Conservation (phyloP, 2,329 filamentous ascomycete genomes). For the Apiospora phragmitis region DNA sequence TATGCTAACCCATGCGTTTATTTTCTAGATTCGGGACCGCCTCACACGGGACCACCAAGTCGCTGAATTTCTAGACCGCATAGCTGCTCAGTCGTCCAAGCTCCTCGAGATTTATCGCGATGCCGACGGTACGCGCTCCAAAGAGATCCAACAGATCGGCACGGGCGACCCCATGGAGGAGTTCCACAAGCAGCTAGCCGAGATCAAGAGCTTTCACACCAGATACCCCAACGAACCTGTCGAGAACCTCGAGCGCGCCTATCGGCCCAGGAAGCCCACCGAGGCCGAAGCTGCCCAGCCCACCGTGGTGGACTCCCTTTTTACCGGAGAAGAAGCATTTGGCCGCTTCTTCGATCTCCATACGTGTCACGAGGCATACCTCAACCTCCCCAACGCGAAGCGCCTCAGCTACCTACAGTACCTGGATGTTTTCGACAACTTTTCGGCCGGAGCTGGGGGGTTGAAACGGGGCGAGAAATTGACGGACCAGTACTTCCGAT, state of each 20-base stretch:
- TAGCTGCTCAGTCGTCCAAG: constrained; percentile 80
- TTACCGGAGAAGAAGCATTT: constrained; percentile 92
- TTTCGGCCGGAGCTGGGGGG: constrained; percentile 70
- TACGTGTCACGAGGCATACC: constrained; percentile 78
- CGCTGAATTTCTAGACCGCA: constrained; percentile 79
- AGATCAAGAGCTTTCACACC: constrained; percentile 84
- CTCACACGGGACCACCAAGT: constrained; percentile 92
- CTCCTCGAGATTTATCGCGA: constrained; percentile 85
- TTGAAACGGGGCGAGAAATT: constrained; percentile 82
- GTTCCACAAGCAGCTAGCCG: constrained; percentile 82
- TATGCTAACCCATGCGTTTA: not conserved
- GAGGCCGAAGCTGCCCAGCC: constrained; percentile 64
- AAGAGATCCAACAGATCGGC: constrained; percentile 82
- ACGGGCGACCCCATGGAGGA: constrained; percentile 85
- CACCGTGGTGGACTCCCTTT: constrained; percentile 82
- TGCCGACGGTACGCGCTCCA: constrained; percentile 66
- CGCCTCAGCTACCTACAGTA: constrained; percentile 90
- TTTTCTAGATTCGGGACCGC: constrained; percentile 77
- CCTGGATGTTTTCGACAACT: constrained; percentile 86
- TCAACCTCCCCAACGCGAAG: constrained; percentile 87
- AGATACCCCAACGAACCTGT: constrained; percentile 92
- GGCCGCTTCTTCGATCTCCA: constrained; percentile 92
- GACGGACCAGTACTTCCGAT: constrained; percentile 90
- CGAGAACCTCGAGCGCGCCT: constrained; percentile 91
- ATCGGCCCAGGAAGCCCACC: constrained; percentile 67